phyloP scores from a whole-genome alignment of 1,139 yeast genomes.

The Blastobotrys malaysiensis region DNA sequence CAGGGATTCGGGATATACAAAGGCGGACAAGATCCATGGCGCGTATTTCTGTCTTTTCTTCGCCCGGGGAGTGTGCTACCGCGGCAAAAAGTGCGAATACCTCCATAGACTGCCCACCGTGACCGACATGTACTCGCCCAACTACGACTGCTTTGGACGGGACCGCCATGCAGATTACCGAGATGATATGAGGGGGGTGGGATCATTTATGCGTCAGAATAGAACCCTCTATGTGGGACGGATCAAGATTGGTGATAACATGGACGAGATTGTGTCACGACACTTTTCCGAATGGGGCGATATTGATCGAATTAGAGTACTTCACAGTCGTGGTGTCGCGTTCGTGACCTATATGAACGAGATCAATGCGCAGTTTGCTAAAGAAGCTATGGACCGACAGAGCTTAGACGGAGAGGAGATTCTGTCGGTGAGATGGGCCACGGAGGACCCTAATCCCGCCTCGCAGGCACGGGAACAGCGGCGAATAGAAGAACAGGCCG shows the following conservation, averaged over 20 bases:
- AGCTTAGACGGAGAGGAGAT: constrained; percentile 57
- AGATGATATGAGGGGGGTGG: constrained; percentile 95
- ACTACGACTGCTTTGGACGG: constrained; percentile 89
- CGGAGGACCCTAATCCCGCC: constrained; percentile 75
- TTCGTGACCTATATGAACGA: constrained; percentile 70
- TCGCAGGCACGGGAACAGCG: constrained; percentile 49
- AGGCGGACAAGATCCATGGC: constrained; percentile 49
- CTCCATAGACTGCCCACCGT: constrained; percentile 69
- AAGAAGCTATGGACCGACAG: constrained; percentile 88
- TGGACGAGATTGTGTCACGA: constrained; percentile 43
- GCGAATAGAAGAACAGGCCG: constrained; percentile 37
- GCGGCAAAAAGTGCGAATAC: constrained; percentile 70
- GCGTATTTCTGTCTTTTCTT: constrained; percentile 70
- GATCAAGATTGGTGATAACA: constrained; percentile 38
- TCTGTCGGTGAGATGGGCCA: constrained; percentile 79
- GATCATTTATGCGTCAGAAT: constrained; percentile 67
- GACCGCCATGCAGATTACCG: constrained; percentile 76
- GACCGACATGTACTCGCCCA: constrained; percentile 46
- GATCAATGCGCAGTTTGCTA: constrained; percentile 83
- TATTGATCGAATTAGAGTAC: constrained; percentile 58
- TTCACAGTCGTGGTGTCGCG: constrained; percentile 63
- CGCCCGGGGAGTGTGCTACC: constrained; percentile 81
- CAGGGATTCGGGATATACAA: constrained; percentile 70
- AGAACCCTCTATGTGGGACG: constrained; percentile 77
- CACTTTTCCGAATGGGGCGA: constrained; percentile 74